Evolutionary conservation across 2,329 filamentous ascomycete genomes (phyloP).

Genomic region (Leptographium lundbergii): DNA sequence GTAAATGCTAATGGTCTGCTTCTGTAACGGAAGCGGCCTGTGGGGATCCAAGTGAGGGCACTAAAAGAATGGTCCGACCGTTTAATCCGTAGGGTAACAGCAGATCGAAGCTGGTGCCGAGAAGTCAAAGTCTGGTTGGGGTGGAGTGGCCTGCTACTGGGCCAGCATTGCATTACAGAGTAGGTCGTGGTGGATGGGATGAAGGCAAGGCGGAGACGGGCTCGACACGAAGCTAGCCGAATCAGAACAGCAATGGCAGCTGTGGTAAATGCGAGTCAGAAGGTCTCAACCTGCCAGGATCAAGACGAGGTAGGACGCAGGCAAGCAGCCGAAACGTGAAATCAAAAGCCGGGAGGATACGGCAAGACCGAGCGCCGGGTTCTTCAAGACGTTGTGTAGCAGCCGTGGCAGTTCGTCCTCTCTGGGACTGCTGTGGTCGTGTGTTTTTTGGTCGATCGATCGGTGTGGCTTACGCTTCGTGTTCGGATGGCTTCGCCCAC

Average conservation of each 20-base stretch:
- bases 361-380: too few relatives aligned
- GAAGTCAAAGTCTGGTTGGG: slow-evolving; percentile 6
- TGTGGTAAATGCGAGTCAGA: neutral
- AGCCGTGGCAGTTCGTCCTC: neutral
- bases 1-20: slow-evolving; percentile 1
- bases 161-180: slow-evolving; percentile 6
- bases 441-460: neutral
- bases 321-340: neutral
- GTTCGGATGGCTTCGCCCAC: neutral
- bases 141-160: slow-evolving; percentile 7
- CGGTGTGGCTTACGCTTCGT: neutral
- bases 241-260: neutral
- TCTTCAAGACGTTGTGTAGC: too few relatives aligned
- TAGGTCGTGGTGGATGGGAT: slow-evolving; percentile 1
- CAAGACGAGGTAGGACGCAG: neutral
- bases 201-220: neutral
- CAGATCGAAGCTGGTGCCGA: slow-evolving; percentile 11
- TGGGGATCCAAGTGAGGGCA: slow-evolving; percentile 3
- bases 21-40: slow-evolving; percentile 5
- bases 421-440: neutral
- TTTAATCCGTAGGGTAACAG: slow-evolving; percentile 5
- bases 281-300: neutral
- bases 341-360: neutral
- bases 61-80: slow-evolving; percentile 1
- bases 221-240: too few relatives aligned